These are phyloP conservation scores for Skeletonema tropicum DNA, from an alignment of 108 stramenopile genomes.

Conservation along the genomic window DNA sequence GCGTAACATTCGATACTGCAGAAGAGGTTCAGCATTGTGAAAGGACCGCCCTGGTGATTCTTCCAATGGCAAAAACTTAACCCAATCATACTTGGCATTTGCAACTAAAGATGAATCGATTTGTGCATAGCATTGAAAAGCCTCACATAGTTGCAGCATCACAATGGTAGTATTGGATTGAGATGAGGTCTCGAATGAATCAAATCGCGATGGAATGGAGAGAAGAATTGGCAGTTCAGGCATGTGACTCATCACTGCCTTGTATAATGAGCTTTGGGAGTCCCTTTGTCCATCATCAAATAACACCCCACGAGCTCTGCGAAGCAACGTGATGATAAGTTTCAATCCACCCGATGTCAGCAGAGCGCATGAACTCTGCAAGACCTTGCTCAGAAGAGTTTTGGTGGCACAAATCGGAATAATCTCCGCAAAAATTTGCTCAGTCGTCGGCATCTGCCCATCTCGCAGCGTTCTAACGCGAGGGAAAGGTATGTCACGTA, in stretches of 20 bases:
- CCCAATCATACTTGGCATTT: conserved; percentile 68
- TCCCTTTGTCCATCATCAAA: conserved; percentile 4
- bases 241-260: conserved; percentile 37
- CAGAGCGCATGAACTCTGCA: conserved; percentile 62
- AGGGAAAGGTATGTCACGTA: conserved; percentile 55
- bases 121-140: conserved; percentile 46
- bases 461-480: conserved; percentile 4
- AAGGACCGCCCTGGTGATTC: conserved; percentile 20
- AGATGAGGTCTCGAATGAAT: conserved; percentile 43
- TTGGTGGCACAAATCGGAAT: conserved; percentile 60
- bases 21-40: conserved; percentile 28
- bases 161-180: conserved; percentile 32
- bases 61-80: conserved; percentile 61
- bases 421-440: conserved; percentile 35
- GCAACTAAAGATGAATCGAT: conserved; percentile 41
- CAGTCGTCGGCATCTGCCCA: not conserved
- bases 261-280: conserved; percentile 16
- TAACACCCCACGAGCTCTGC: conserved; percentile 32
- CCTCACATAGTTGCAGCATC: conserved; percentile 33
- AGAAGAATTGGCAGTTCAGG: conserved; percentile 68
- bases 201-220: conserved; percentile 56
- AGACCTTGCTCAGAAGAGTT: conserved; percentile 50
- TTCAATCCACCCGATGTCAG: conserved; percentile 59
- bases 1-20: conserved; percentile 43
- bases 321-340: conserved; percentile 50